Conservation (phyloP, 2,329 filamentous ascomycete species). For the Bipolaris bicolor region DNA sequence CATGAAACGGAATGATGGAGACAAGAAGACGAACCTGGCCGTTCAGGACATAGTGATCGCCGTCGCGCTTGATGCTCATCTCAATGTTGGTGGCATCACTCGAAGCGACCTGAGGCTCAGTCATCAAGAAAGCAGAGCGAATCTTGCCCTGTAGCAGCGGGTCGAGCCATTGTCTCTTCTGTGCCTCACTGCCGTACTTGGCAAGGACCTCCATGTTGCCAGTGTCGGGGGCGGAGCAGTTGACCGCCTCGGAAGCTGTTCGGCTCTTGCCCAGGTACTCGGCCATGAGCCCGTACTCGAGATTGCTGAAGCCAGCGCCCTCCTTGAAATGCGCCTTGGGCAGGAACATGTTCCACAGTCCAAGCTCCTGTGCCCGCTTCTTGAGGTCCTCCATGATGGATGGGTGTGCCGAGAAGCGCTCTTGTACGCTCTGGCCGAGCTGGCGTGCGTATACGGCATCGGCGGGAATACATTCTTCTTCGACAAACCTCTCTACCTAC, state of each 20-base stretch:
- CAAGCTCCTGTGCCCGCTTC: constrained; percentile 77
- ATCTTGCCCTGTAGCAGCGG: constrained; percentile 85
- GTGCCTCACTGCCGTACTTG: constrained; percentile 84
- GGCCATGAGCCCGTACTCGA: constrained; percentile 98
- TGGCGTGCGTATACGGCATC: constrained; percentile 82
- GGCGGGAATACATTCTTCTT: constrained; percentile 82
- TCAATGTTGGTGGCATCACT: constrained; percentile 94
- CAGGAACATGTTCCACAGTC: constrained; percentile 98
- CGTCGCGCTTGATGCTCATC: constrained; percentile 80
- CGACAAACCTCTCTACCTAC: constrained; percentile 90
- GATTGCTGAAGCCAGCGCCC: constrained; percentile 90
- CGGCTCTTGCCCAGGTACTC: constrained; percentile 90
- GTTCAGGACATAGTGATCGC: constrained; percentile 88
- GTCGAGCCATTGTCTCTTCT: constrained; percentile 83
- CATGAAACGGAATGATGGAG: too few relatives aligned
- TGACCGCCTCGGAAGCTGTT: constrained; percentile 74
- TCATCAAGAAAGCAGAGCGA: constrained; percentile 91
- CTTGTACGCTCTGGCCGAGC: constrained; percentile 71
- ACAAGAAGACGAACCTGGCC: constrained; percentile 65
- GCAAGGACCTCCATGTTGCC: constrained; percentile 96
- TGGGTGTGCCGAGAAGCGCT: constrained; percentile 81
- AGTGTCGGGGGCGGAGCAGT: constrained; percentile 89
- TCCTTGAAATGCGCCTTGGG: constrained; percentile 94
- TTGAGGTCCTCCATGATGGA: constrained; percentile 88
- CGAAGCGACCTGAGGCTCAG: constrained; percentile 85